These are phyloP conservation scores for Malus sieversii DNA, from an alignment of 306 rosid genomes.

Conservation along the genomic window DNA sequence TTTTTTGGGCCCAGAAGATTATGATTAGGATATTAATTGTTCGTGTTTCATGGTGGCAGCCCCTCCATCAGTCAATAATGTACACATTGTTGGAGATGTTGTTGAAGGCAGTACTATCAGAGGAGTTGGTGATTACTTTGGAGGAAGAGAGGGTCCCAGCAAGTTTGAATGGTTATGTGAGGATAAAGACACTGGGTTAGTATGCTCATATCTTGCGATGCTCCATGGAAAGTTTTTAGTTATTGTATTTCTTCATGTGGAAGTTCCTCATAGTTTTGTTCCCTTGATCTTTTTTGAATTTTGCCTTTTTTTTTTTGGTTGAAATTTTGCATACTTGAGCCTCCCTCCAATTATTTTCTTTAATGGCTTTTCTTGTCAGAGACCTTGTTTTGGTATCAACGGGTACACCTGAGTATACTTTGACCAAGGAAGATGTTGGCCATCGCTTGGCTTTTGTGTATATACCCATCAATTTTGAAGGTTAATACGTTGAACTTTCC, in stretches of 20 bases:
- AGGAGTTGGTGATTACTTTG: conserved; percentile 94
- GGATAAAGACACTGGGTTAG: conserved; percentile 67
- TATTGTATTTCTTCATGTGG: conserved; percentile 7
- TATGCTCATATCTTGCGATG: conserved; percentile 12
- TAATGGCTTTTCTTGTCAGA: conserved; percentile 40
- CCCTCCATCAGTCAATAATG: conserved; percentile 79
- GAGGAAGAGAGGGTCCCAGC: conserved; percentile 99
- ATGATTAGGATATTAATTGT: background rate
- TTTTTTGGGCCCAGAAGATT: background rate
- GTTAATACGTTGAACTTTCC: conserved; percentile 29
- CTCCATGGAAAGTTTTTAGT: conserved; percentile 1
- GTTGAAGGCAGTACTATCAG: conserved; percentile 70
- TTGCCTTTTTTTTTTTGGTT: background rate
- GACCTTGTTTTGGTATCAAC: conserved; percentile 52
- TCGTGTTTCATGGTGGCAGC: conserved; percentile 41
- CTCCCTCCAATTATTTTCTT: conserved; percentile 1
- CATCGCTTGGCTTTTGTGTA: conserved; percentile 61
- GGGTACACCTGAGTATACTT: conserved; percentile 75
- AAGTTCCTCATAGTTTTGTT: conserved; percentile 11
- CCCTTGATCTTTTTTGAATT: background rate
- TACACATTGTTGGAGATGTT: conserved; percentile 70
- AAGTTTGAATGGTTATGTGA: conserved; percentile 89
- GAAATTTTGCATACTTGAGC: background rate
- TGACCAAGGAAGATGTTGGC: conserved; percentile 89
- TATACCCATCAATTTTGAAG: conserved; percentile 88